Conservation (phyloP, 2,329 filamentous ascomycete genomes). For the Epichloe baconii region DNA sequence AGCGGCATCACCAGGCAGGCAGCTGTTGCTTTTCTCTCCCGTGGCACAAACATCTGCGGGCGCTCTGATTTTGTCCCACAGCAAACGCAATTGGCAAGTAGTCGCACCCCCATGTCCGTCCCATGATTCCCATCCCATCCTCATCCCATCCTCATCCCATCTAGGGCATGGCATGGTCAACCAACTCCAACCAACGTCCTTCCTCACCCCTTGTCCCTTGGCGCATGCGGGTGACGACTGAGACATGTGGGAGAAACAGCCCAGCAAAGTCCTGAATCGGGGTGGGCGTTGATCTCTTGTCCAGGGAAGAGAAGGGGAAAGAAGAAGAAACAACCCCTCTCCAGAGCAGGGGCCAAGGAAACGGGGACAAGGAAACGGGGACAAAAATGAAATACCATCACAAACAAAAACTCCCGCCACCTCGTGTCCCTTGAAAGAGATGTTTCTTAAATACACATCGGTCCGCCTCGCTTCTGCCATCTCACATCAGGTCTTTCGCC, state of each 20-base stretch:
- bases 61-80: background rate
- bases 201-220: slow-evolving; percentile 1
- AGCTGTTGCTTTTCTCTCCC: background rate
- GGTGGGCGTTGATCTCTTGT: too few relatives aligned
- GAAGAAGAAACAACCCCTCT: too few relatives aligned
- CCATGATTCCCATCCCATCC: background rate
- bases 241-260: slow-evolving; percentile 2
- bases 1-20: background rate
- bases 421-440: background rate
- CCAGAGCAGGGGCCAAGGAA: background rate
- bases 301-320: too few relatives aligned
- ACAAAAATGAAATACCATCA: background rate
- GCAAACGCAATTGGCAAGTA: background rate
- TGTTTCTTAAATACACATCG: background rate
- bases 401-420: background rate
- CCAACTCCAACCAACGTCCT: too few relatives aligned
- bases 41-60: background rate
- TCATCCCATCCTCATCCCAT: background rate
- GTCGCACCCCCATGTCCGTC: background rate
- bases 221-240: slow-evolving; percentile 3
- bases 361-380: background rate
- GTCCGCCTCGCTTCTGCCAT: background rate
- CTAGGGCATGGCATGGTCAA: too few relatives aligned
- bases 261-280: background rate
- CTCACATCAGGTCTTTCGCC: background rate